Conservation (phyloP, 768 basidiomycete genomes). For the Suillus cothurnatus region DNA sequence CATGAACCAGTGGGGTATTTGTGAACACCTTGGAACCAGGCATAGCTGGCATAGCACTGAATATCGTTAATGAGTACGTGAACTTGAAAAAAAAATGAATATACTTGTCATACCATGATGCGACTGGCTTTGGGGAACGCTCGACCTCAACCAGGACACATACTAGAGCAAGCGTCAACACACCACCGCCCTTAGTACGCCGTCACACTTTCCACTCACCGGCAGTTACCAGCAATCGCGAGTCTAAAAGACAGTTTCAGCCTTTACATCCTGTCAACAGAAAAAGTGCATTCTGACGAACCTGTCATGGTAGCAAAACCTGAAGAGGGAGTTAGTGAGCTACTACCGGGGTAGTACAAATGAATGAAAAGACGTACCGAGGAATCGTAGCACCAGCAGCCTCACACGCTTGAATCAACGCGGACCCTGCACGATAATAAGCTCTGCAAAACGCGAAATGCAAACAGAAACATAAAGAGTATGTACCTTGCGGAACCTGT, state of each 20-base stretch:
- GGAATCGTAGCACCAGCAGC: slow-evolving; percentile 83
- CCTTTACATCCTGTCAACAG: slow-evolving; percentile 2
- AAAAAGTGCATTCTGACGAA: slow-evolving; percentile 30
- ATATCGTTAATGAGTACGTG: slow-evolving; percentile 9
- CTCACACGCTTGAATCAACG: slow-evolving; percentile 96
- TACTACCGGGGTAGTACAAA: slow-evolving; percentile 5
- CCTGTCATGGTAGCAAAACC: slow-evolving; percentile 89
- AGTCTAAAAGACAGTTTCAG: slow-evolving; percentile 49
- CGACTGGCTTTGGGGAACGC: slow-evolving; percentile 91
- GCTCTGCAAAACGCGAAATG: slow-evolving; percentile 13
- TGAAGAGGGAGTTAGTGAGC: slow-evolving; percentile 31
- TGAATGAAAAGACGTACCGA: slow-evolving; percentile 48
- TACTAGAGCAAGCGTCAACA: slow-evolving; percentile 48
- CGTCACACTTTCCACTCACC: slow-evolving; percentile 49
- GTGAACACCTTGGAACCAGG: slow-evolving; percentile 91
- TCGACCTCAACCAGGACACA: slow-evolving; percentile 99
- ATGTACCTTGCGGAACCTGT: slow-evolving; percentile 90
- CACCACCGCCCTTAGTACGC: slow-evolving; percentile 4
- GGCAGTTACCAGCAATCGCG: slow-evolving; percentile 97
- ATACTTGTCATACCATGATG: slow-evolving; percentile 71
- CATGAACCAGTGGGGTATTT: slow-evolving; percentile 87
- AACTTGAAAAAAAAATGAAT: neutral
- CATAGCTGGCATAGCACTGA: slow-evolving; percentile 97
- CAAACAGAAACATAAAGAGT: slow-evolving; percentile 4
- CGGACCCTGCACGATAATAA: slow-evolving; percentile 61